Conservation (phyloP, 129 eudicot species). For the Flaveria robusta region DNA sequence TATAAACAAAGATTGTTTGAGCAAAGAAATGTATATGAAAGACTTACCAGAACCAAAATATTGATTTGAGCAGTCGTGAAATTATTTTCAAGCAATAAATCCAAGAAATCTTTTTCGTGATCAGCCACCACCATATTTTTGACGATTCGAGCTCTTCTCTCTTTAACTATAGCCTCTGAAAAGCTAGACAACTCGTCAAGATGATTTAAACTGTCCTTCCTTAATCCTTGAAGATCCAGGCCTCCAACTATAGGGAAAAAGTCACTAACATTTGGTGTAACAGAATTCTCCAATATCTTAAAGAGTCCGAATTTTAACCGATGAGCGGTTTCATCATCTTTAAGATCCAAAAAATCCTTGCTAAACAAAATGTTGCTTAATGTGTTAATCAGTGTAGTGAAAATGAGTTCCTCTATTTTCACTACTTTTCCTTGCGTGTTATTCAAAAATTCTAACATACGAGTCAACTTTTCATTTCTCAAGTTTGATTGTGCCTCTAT, state of each 20-base stretch:
- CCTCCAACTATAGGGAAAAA: conserved; percentile 15
- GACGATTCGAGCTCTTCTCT: conserved; percentile 13
- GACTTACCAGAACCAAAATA: conserved; percentile 18
- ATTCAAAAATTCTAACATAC: conserved; percentile 29
- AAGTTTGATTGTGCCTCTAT: conserved; percentile 24
- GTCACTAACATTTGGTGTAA: conserved; percentile 23
- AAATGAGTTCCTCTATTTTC: conserved; percentile 34
- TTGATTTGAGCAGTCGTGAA: conserved; percentile 27
- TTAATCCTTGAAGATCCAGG: conserved; percentile 32
- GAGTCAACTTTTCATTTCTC: conserved; percentile 23
- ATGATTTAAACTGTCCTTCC: conserved; percentile 15
- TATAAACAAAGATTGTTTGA: no score
- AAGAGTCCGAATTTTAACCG: conserved; percentile 15
- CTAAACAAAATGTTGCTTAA: conserved; percentile 26
- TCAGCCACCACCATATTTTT: neutral
- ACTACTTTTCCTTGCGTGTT: conserved; percentile 29
- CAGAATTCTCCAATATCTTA: conserved; percentile 4
- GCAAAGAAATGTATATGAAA: no score
- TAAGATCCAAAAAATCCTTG: conserved; percentile 25
- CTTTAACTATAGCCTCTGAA: conserved; percentile 6
- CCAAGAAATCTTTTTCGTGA: conserved; percentile 13
- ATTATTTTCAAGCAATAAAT: conserved; percentile 24
- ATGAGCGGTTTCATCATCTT: conserved; percentile 22
- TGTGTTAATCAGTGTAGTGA: conserved; percentile 33
- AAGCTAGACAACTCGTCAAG: conserved; percentile 18